phyloP scores from a whole-genome alignment of 2,329 filamentous ascomycete genomes.

The Colletotrichum tofieldiae region DNA sequence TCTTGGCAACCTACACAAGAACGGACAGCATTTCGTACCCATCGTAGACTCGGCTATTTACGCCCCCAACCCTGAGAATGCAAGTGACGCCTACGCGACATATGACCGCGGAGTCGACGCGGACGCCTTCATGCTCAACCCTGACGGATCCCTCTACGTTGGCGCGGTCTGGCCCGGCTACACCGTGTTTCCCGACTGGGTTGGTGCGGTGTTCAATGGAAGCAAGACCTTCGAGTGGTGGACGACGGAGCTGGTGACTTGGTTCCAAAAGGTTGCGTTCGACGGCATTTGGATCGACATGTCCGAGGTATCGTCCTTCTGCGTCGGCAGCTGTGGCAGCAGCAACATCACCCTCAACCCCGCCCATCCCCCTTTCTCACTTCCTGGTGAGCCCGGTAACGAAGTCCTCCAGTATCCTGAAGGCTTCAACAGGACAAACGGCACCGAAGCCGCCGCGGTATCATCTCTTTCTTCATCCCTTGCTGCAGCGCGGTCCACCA shows the following conservation, averaged over 20 bases:
- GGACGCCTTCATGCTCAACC: slow-evolving; percentile 69
- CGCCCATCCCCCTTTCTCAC: slow-evolving; percentile 68
- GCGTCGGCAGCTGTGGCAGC: slow-evolving; percentile 80
- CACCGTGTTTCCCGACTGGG: slow-evolving; percentile 81
- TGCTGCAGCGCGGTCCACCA: slow-evolving; percentile 47
- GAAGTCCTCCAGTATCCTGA: slow-evolving; percentile 73
- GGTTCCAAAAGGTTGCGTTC: slow-evolving; percentile 67
- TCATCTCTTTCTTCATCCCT: slow-evolving; percentile 64
- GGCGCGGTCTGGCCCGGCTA: slow-evolving; percentile 83
- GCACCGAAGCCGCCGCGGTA: slow-evolving; percentile 75
- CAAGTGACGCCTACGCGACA: slow-evolving; percentile 66
- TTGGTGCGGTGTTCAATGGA: slow-evolving; percentile 72
- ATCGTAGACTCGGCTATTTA: slow-evolving; percentile 84
- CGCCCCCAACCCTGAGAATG: slow-evolving; percentile 79
- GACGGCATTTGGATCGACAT: slow-evolving; percentile 73
- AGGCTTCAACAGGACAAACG: slow-evolving; percentile 62
- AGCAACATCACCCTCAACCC: slow-evolving; percentile 75
- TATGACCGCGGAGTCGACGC: slow-evolving; percentile 75
- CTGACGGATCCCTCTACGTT: slow-evolving; percentile 70
- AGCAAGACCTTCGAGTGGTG: slow-evolving; percentile 79
- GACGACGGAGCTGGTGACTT: slow-evolving; percentile 72
- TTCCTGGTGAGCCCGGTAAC: slow-evolving; percentile 71
- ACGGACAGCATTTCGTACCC: slow-evolving; percentile 78
- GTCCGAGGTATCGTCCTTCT: slow-evolving; percentile 76
- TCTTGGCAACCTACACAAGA: slow-evolving; percentile 73